A percentile compares a stretch with the other conserved stretches of the same genome.
These are phyloP conservation scores for Chlorella variabilis DNA, from an alignment of 163 green algal genomes.

Conservation along the genomic window DNA sequence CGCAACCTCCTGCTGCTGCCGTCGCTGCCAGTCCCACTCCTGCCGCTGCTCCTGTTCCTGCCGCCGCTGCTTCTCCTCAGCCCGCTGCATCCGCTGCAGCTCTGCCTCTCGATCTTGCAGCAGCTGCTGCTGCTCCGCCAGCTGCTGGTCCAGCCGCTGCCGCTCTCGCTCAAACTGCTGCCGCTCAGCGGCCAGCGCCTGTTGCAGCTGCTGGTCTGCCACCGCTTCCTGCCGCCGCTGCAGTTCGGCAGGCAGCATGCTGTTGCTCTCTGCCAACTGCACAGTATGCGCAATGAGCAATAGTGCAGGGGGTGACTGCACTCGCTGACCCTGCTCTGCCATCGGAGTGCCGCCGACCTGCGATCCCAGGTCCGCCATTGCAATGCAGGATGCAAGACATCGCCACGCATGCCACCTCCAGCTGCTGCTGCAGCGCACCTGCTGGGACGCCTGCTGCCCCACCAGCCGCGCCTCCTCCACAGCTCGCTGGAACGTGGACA, in stretches of 20 bases:
- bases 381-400: no score
- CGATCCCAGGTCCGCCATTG: no score
- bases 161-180: conserved; percentile 34
- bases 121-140: conserved; percentile 26
- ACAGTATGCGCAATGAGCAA: no score
- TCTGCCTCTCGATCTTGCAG: conserved; percentile 21
- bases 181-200: conserved; percentile 14
- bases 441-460: conserved; percentile 13
- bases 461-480: conserved; percentile 21
- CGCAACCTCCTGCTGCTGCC: conserved; percentile 2
- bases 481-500: conserved; percentile 26
- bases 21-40: background rate
- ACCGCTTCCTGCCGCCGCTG: conserved; percentile 24
- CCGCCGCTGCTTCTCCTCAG: background rate
- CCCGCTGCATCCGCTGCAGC: conserved; percentile 14
- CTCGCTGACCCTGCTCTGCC: no score
- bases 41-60: background rate
- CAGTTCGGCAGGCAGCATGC: conserved; percentile 16
- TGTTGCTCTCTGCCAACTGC: conserved; percentile 29
- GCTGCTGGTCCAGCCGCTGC: conserved; percentile 26
- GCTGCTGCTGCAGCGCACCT: background rate
- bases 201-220: conserved; percentile 8
- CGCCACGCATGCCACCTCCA: background rate
- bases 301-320: no score
- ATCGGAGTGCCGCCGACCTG: no score